Conservation (phyloP, 2,329 filamentous ascomycete species). For the Colletotrichum sp. region DNA sequence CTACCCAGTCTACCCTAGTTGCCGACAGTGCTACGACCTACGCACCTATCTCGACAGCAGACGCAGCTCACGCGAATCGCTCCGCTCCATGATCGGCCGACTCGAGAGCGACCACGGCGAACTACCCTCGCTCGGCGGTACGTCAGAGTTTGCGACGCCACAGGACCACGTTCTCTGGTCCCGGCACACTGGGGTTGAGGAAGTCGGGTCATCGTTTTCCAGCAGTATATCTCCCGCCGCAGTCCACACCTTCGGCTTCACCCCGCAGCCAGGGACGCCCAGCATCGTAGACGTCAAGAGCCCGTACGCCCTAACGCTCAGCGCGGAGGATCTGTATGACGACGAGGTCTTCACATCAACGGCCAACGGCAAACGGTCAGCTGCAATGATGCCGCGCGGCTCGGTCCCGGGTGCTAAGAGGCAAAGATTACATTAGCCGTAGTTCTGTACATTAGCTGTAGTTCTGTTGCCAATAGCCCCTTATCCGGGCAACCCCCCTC, state of each 20-base stretch:
- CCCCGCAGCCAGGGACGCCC: constrained; percentile 32
- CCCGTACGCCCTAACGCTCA: constrained; percentile 41
- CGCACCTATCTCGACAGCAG: constrained; percentile 45
- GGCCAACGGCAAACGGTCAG: neutral
- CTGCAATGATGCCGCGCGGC: constrained; percentile 18
- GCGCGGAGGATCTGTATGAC: constrained; percentile 39
- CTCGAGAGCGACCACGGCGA: constrained; percentile 41
- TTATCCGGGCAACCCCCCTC: constrained; percentile 45
- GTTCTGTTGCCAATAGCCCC: neutral
- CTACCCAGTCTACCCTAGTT: constrained; percentile 44
- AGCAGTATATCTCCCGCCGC: constrained; percentile 31
- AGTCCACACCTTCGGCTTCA: constrained; percentile 27
- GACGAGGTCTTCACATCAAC: neutral
- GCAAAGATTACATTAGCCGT: constrained; percentile 25
- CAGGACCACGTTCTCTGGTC: constrained; percentile 35
- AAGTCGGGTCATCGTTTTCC: constrained; percentile 37
- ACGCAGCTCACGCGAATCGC: constrained; percentile 44
- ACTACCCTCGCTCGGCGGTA: constrained; percentile 39
- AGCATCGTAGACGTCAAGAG: constrained; percentile 39
- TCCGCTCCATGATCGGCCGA: constrained; percentile 47
- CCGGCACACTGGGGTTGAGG: constrained; percentile 38
- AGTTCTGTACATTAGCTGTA: constrained; percentile 10
- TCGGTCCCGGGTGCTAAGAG: constrained; percentile 28
- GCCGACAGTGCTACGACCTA: constrained; percentile 46
- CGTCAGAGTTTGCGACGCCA: constrained; percentile 48